Base-by-base conservation (phyloP, 805 yeast species). In the Yamadazyma paraphyllophila region DNA sequence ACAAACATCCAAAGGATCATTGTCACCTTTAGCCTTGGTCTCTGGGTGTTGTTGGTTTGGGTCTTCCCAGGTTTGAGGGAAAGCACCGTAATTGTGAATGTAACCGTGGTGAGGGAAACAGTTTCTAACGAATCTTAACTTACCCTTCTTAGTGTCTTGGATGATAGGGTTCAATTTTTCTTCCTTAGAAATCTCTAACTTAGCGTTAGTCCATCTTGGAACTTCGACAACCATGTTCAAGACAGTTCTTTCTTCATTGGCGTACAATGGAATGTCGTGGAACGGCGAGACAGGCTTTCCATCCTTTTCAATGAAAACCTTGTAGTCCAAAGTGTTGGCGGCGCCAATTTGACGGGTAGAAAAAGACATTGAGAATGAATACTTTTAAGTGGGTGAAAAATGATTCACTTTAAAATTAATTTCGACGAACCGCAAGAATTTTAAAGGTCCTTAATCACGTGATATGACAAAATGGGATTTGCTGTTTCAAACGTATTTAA, bases 51-150 rank as follows among this genome's bases (percentile, higher is more conserved):
- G 59, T 71, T 80, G 67, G 82, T 88, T 67, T 39, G 77, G 77
- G 61, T 84, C 88, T 67, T 84, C 90, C 90, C 90, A 84, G 39
- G 90, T 84, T 69, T 92, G 97, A 55, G 98, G 98, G 81, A 92
- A 86, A 41, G 97, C 97, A 68, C 98, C 99, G 68, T 92, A 92
- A 77, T 94, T 94, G 77, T 90, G 96, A 58, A 92, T 92, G 78
- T 94, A 92, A 59, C 99, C 99, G 69, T 94, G 96, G 77, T 88
- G 96, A 44, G 99, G 99, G 88, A 92, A 92, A 69, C 96, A 83
- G 81, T 94, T 94, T 76, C 96, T 85, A 49, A 94, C 98, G 59
- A 85, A 94, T 75, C 98, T 83, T 62, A 90, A 81, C 71, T 89
- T 85, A 57, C 97, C 98, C 79, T 94, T 92, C 78, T 94, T 94